Evolutionary conservation across 2,329 filamentous ascomycete genomes (phyloP).

Genomic region (Knufia fluminis): DNA sequence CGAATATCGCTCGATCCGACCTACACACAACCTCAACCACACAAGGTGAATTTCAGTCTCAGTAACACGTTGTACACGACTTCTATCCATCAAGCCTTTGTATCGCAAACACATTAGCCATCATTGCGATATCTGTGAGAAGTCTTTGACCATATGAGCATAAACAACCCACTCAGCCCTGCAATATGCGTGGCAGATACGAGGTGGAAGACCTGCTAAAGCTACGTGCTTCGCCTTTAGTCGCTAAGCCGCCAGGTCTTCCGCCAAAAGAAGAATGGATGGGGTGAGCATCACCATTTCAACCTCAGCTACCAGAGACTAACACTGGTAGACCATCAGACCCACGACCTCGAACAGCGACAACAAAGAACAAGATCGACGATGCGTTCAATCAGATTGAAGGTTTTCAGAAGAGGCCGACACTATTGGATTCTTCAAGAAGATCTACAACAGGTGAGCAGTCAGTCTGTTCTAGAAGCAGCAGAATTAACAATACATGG

Average conservation of each 20-base stretch:
- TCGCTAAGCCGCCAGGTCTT: constrained; percentile 66
- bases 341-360: constrained; percentile 26
- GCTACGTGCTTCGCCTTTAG: constrained; percentile 73
- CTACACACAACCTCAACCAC: no score
- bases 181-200: constrained; percentile 49
- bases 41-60: no score
- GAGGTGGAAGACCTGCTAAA: constrained; percentile 64
- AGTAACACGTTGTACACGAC: no score
- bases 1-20: no score
- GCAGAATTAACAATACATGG: constrained; percentile 24
- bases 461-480: constrained; percentile 14
- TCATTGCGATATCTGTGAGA: not conserved
- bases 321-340: constrained; percentile 31
- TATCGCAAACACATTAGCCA: not conserved
- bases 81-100: not conserved
- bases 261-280: constrained; percentile 92
- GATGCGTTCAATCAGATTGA: constrained; percentile 15
- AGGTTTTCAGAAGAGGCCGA: constrained; percentile 27
- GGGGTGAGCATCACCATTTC: constrained; percentile 51
- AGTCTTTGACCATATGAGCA: constrained; percentile 12
- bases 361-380: constrained; percentile 16
- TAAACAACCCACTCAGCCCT: not conserved
- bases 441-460: constrained; percentile 39
- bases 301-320: not conserved
- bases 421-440: constrained; percentile 37